Percentiles rank a stretch among this genome's conserved stretches.
Evolutionary conservation across 441 rosid species (phyloP).

Genomic region (Lagerstroemia fauriei): DNA sequence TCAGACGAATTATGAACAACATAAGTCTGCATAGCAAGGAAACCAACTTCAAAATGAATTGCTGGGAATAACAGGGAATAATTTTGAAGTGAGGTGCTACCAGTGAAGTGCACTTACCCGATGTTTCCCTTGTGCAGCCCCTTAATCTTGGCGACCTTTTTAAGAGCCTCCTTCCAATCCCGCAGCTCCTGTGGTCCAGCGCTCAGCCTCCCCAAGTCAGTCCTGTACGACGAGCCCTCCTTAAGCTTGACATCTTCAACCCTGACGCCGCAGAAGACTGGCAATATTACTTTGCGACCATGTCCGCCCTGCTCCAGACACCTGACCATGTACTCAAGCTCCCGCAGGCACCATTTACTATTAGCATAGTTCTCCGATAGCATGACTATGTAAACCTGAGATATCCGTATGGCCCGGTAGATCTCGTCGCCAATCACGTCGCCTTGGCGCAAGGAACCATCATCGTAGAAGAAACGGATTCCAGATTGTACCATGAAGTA

Average conservation of each 20-base stretch:
- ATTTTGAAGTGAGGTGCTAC: no score
- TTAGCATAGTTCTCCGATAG: neutral
- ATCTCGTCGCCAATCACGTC: neutral
- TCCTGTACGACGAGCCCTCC: neutral
- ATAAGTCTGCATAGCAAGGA: no score
- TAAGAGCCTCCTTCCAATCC: neutral
- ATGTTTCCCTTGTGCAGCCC: neutral
- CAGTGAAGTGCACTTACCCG: no score
- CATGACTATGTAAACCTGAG: neutral
- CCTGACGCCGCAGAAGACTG: no score
- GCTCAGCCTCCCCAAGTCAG: neutral
- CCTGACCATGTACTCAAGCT: neutral
- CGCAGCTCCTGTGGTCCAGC: no score
- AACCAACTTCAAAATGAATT: no score
- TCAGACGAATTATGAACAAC: no score
- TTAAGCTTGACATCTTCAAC: no score
- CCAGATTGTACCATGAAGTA: neutral
- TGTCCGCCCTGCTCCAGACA: neutral
- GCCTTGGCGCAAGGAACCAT: neutral
- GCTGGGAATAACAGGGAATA: no score
- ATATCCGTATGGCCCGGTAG: neutral
- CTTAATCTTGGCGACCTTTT: neutral
- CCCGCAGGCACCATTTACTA: slow-evolving; percentile 1
- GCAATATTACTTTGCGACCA: neutral
- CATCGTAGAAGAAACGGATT: neutral